Evolutionary conservation across 75 land plant species (phyloP).

Genomic region (Selaginella tamariscina): DNA sequence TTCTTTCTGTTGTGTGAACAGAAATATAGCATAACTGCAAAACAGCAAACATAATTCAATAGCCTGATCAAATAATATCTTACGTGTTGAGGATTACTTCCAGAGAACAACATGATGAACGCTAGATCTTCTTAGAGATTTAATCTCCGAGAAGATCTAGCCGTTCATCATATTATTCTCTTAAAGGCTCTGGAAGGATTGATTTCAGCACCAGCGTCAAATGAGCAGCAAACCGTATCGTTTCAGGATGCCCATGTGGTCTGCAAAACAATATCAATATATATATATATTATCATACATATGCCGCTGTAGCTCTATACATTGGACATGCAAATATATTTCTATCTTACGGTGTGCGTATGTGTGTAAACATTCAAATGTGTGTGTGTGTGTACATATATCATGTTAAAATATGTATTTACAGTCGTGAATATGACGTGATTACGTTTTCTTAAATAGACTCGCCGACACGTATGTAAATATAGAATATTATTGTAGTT

Average conservation of each 20-base stretch:
- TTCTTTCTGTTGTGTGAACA: constrained; percentile 77
- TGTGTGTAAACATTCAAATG: too few species aligned
- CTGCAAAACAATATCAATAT: constrained; percentile 22
- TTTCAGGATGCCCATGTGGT: constrained; percentile 91
- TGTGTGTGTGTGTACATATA: not conserved
- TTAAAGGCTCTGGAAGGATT: constrained; percentile 54
- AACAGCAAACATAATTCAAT: not conserved
- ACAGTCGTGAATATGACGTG: too few species aligned
- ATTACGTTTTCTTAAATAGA: too few species aligned
- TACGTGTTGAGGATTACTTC: too few species aligned
- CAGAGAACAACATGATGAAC: not conserved
- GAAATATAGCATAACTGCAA: constrained; percentile 74
- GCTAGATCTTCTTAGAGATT: constrained; percentile 43
- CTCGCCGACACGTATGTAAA: too few species aligned
- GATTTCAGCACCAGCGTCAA: constrained; percentile 73
- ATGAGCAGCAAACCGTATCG: constrained; percentile 94
- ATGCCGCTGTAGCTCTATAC: too few species aligned
- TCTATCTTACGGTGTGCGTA: too few species aligned
- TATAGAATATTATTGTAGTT: constrained; percentile 10
- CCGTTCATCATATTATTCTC: constrained; percentile 51
- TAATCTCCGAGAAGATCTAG: constrained; percentile 68
- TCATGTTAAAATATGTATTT: too few species aligned
- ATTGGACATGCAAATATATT: not conserved
- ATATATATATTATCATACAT: not conserved
- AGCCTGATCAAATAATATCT: too few species aligned